Conservation (phyloP, 2,329 filamentous ascomycete species). For the Ilyonectria destructans region DNA sequence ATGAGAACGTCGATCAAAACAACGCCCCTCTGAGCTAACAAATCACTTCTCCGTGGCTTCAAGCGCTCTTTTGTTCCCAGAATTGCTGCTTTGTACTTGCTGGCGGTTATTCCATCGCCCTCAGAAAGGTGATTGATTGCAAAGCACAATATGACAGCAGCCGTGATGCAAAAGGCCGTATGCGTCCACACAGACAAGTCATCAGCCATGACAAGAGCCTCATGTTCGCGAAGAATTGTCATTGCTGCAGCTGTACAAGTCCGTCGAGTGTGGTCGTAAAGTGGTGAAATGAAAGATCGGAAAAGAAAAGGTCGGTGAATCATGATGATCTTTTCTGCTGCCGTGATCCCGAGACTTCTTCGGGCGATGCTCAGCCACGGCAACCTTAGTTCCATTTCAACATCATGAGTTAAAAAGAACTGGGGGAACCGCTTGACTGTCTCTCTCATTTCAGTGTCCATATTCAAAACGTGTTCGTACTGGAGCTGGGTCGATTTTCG, state of each 20-base stretch:
- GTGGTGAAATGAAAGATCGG: conserved; percentile 1
- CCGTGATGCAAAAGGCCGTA: conserved; percentile 17
- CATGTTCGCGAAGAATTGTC: conserved; percentile 17
- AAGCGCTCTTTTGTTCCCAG: neutral
- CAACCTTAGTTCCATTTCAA: neutral
- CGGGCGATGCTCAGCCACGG: conserved; percentile 20
- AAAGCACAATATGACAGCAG: conserved; percentile 13
- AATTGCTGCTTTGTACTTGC: neutral
- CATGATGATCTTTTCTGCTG: conserved; percentile 27
- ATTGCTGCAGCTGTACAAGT: conserved; percentile 17
- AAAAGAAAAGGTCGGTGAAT: conserved; percentile 21
- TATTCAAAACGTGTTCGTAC: conserved; percentile 9
- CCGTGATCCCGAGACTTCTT: conserved; percentile 13
- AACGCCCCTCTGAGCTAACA: conserved; percentile 5
- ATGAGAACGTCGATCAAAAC: conserved; percentile 11
- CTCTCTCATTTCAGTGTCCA: conserved; percentile 13
- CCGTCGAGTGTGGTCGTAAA: conserved; percentile 9
- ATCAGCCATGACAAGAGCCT: neutral
- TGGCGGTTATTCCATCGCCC: neutral
- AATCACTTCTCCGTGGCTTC: neutral
- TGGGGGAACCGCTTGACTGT: neutral
- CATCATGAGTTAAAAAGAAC: conserved; percentile 1
- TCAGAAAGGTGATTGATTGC: neutral
- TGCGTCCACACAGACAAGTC: conserved; percentile 17
- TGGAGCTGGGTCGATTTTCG: neutral